phyloP scores from a whole-genome alignment of 2,329 filamentous ascomycete species.

The Pseudocercospora fuligena region DNA sequence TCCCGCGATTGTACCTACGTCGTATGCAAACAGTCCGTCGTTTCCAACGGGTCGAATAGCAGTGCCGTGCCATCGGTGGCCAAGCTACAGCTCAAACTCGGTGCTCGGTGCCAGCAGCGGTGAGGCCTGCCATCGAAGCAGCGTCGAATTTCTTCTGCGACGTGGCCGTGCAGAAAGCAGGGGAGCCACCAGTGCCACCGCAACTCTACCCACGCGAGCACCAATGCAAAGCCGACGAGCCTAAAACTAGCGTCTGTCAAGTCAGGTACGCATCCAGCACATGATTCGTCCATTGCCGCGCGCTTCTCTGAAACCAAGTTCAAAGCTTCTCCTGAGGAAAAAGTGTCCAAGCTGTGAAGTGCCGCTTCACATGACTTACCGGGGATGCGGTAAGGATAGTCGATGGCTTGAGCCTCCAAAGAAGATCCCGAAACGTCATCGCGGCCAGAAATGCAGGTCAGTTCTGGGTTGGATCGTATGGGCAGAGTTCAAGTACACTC shows the following conservation, averaged over 20 bases:
- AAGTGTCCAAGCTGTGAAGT: constrained; percentile 2
- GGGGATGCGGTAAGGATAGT: background rate
- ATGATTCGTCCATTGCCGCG: constrained; percentile 23
- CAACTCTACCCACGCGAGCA: constrained; percentile 10
- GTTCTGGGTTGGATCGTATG: constrained; percentile 10
- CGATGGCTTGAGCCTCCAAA: constrained; percentile 1
- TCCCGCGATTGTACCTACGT: background rate
- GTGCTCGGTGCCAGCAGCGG: constrained; percentile 1
- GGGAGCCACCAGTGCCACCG: constrained; percentile 4
- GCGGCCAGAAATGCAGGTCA: constrained; percentile 6
- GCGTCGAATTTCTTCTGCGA: background rate
- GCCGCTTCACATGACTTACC: constrained; percentile 8
- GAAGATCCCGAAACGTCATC: constrained; percentile 11
- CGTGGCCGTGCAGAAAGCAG: constrained; percentile 5
- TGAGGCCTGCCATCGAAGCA: background rate
- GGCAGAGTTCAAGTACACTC: constrained; percentile 2
- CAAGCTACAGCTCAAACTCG: background rate
- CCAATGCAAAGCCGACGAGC: constrained; percentile 22
- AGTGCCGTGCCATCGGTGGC: background rate
- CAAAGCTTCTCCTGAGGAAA: constrained; percentile 18
- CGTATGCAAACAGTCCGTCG: background rate
- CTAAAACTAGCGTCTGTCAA: constrained; percentile 20
- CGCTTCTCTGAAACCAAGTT: constrained; percentile 9
- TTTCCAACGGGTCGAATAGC: background rate
- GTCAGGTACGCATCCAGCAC: constrained; percentile 10